A percentile compares a stretch with the other conserved stretches of the same genome.
These are phyloP conservation scores for Rubia tinctorum DNA, from an alignment of 305 asterid species.

Conservation along the genomic window DNA sequence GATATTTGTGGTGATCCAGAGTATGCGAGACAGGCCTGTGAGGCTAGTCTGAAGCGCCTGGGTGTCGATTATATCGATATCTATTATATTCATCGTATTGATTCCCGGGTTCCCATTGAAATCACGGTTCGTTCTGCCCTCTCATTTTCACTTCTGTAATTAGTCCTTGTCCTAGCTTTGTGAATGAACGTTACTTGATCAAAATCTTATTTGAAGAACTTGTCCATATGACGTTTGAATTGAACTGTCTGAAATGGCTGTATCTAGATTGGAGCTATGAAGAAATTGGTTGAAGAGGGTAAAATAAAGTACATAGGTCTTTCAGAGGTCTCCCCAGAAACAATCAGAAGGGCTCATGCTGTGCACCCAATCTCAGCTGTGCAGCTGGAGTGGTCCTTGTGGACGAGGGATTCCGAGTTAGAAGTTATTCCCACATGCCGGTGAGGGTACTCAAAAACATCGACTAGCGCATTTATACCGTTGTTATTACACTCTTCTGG, in stretches of 20 bases:
- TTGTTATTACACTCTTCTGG: not conserved
- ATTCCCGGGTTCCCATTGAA: conserved; percentile 35
- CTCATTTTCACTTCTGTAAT: not conserved
- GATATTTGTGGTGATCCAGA: conserved; percentile 37
- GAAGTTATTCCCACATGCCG: conserved; percentile 77
- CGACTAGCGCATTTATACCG: not conserved
- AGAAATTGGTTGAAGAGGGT: conserved; percentile 78
- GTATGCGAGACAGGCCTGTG: conserved; percentile 36
- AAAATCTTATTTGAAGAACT: too few relatives aligned
- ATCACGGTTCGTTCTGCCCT: conserved; percentile 31
- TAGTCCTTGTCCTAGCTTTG: not conserved
- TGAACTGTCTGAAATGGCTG: not conserved
- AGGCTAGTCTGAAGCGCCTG: conserved; percentile 38
- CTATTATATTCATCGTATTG: conserved; percentile 37
- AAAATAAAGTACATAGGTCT: conserved; percentile 70
- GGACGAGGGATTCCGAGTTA: conserved; percentile 78
- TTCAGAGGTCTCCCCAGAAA: conserved; percentile 72
- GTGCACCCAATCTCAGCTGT: conserved; percentile 77
- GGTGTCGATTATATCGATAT: conserved; percentile 36
- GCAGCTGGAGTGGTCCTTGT: conserved; percentile 82
- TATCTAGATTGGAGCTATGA: conserved; percentile 56
- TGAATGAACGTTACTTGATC: too few relatives aligned
- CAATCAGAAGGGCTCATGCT: conserved; percentile 85
- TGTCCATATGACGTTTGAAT: not conserved
- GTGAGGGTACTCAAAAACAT: conserved; percentile 15